Conservation (phyloP, 2,329 filamentous ascomycete genomes). For the Aspergillus puulaauensis region DNA sequence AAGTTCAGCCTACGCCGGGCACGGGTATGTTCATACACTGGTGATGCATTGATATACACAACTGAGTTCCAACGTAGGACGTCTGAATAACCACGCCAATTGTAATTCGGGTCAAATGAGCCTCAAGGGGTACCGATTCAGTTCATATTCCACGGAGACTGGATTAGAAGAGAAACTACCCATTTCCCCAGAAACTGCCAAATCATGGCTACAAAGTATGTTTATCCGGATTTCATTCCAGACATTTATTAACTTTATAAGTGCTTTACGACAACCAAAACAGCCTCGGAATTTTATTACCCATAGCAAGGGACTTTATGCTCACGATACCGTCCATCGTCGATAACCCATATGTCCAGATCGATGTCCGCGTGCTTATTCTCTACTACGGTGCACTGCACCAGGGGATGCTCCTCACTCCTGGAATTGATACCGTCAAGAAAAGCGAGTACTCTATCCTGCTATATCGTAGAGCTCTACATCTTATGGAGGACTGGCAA, state of each 20-base stretch:
- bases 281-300: background rate
- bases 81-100: background rate
- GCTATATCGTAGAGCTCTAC: background rate
- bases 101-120: too few species aligned
- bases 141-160: background rate
- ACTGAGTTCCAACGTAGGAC: background rate
- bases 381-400: background rate
- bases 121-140: background rate
- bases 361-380: background rate
- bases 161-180: background rate
- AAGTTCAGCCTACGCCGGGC: background rate
- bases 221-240: background rate
- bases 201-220: background rate
- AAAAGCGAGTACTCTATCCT: background rate
- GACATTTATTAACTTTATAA: background rate
- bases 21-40: too few species aligned
- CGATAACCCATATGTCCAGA: background rate
- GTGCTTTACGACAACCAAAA: background rate
- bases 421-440: fast-evolving
- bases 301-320: background rate
- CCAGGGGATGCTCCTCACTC: background rate
- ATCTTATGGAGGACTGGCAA: background rate
- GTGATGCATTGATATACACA: too few species aligned
- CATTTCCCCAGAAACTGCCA: background rate
- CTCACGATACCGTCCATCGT: background rate